Evolutionary conservation across 306 rosid genomes (phyloP), one percentile per base, ranked within the genome.

Genomic region (Quercus alba): DNA sequence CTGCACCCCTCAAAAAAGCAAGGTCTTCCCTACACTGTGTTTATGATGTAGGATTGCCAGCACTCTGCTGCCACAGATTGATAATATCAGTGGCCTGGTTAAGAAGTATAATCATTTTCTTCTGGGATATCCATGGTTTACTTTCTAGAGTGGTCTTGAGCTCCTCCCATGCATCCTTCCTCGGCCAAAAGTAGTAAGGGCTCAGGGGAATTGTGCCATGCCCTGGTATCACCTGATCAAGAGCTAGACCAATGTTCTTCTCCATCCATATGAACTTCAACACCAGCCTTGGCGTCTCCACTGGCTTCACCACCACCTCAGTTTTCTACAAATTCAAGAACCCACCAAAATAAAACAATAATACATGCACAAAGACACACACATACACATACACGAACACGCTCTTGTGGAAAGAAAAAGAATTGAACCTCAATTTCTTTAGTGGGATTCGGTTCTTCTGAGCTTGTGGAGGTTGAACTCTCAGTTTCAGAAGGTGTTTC

Each of bases 121-220:
- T 92, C 74, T 94, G 98, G 57, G 97, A 92, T 71, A 94, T 94
- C 98, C 97, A 92, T 28, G 97, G 97, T 86, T 94, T 94, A 88
- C 88, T 91, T 82, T 94, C 97, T 10, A 92, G 94, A 13, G 90
- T 85, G 31, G 87, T 90, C 88, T 91, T 94, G 83, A 94, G 98
- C 91, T 92, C 98, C 80, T 92, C 97, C 95, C 98, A 91, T 51
- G 98, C 97, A 83, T 94, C 98, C 87, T 92, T 94, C 81, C 98
- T 84, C 0, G 97, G 98, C 97, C 98, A 94, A 78, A 94, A 94
- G 94, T 92, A 94, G 78, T 94, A 94, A 28, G 98, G 97, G 75
- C 98, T 92, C 8, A 94, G 83, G 44, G 98, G 98, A 78, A 94
- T 82, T 19, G 94, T 86, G 52, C 98, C 98, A 33, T 90, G 89